Base-by-base conservation (phyloP, 306 rosid genomes). In the Morella rubra region DNA sequence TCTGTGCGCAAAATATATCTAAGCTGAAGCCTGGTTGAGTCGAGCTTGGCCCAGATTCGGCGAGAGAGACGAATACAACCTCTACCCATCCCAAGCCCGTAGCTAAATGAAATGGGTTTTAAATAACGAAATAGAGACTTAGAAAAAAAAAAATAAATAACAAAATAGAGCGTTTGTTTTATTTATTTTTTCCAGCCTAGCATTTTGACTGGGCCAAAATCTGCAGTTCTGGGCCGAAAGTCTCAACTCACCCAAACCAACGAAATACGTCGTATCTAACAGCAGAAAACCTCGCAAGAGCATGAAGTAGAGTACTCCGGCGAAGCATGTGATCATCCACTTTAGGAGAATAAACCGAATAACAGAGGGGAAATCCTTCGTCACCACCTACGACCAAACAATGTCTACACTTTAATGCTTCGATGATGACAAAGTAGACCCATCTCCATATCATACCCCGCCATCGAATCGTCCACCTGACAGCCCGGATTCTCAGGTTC, bases 351-450 rank as follows among this genome's bases (percentile, higher is more conserved):
- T 5, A 4, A 52, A 52, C 7, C 56, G 32, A 1, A 6, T 53
- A 45, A 46, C 73, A 60, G 49, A 27, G 32, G 0, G 24, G 5
- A 50, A 69, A 22, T 24, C 8, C 7, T 13, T 41, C 78, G 73
- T 60, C 71, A 64, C 24, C 55, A 20, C 71, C 80, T 13, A 44
- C 6, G 66, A 44, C 52, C 76, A 40, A 56, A 27, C 54, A 58
- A 65, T 44, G 76, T 72, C 80, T 11, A 74, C 75, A 32, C 62
- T 65, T 52, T 42, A 24, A 61, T 40, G 32, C 52, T 71, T 75
- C 88, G 91, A 87, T 87, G 79, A 64, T 75, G 89, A 81, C 90
- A 47, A 73, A 53, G 84, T 62, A 44, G 44, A 45, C 22, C 67
- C 70, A 9, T 82, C 81, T 72, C 75, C 72, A 18, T 82, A 71